Conservation (phyloP, 441 rosid genomes). For the Omphalea diandra region DNA sequence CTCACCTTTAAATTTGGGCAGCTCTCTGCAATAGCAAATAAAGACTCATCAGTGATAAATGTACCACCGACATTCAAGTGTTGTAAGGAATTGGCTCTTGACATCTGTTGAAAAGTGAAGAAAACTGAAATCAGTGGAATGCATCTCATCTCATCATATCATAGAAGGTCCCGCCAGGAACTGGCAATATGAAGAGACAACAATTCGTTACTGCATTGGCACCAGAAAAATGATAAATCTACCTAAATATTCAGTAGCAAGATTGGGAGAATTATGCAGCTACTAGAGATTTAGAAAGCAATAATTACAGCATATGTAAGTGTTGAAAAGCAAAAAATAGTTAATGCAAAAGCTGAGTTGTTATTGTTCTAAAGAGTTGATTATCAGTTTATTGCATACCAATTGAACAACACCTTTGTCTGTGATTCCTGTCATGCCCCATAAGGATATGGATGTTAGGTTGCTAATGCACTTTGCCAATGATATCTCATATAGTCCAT, state of each 20-base stretch:
- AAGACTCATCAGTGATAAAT: conserved; percentile 76
- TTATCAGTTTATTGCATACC: too few relatives aligned
- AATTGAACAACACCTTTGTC: conserved; percentile 77
- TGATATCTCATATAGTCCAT: conserved; percentile 64
- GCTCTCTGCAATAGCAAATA: conserved; percentile 64
- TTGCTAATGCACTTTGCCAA: conserved; percentile 62
- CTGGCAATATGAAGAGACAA: background rate
- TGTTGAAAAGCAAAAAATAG: background rate
- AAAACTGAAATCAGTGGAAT: background rate
- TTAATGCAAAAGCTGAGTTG: background rate
- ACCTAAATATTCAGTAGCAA: background rate
- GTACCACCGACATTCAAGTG: conserved; percentile 89
- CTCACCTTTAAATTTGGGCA: conserved; percentile 75
- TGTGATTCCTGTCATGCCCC: conserved; percentile 89
- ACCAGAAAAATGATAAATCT: background rate
- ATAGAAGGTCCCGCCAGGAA: too few relatives aligned
- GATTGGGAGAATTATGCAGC: background rate
- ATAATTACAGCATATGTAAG: background rate
- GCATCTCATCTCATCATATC: background rate
- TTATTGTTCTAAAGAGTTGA: too few relatives aligned
- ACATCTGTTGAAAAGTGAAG: conserved; percentile 42
- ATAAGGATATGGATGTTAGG: conserved; percentile 68
- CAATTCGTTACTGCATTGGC: background rate
- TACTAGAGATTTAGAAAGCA: background rate
- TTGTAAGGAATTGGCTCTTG: conserved; percentile 65